Percentiles rank a stretch among this genome's conserved stretches.
Evolutionary conservation across 352 stramenopile genomes (phyloP).

Genomic region (Phytophthora ohioensis): DNA sequence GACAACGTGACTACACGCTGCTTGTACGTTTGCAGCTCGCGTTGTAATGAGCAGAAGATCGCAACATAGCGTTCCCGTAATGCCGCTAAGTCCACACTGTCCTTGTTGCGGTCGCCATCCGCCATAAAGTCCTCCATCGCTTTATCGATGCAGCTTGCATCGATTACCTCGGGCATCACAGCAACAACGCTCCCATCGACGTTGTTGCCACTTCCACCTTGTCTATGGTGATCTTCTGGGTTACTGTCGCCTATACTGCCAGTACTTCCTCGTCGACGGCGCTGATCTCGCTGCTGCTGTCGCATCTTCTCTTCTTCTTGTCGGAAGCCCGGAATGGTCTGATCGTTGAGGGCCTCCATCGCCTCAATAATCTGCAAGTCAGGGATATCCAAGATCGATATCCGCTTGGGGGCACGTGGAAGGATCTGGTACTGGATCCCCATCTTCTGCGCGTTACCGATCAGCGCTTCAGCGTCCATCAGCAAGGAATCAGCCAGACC

Average conservation of each 20-base stretch:
- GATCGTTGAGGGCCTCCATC: conserved; percentile 38
- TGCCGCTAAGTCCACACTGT: conserved; percentile 40
- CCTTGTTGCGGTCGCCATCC: conserved; percentile 19
- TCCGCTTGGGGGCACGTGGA: conserved; percentile 56
- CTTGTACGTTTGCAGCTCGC: conserved; percentile 67
- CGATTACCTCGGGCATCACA: conserved; percentile 31
- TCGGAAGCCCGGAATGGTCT: conserved; percentile 14
- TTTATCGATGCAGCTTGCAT: conserved; percentile 55
- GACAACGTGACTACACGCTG: conserved; percentile 55
- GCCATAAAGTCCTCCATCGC: conserved; percentile 61
- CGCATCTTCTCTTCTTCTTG: conserved; percentile 33
- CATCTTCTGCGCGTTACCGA: conserved; percentile 79
- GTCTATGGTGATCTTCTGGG: conserved; percentile 22
- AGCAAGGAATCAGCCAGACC: conserved; percentile 63
- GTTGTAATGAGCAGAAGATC: conserved; percentile 76
- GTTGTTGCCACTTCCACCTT: conserved; percentile 26
- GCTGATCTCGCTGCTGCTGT: conserved; percentile 34
- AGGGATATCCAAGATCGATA: conserved; percentile 74
- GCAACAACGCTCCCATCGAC: conserved; percentile 34
- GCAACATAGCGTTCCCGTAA: conserved; percentile 66
- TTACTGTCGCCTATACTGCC: conserved; percentile 28
- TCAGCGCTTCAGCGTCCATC: conserved; percentile 73
- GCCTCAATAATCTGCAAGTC: conserved; percentile 75
- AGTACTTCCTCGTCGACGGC: conserved; percentile 30
- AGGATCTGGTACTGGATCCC: conserved; percentile 69